A percentile compares a stretch with the other conserved stretches of the same genome.
Evolutionary conservation across 345 rosid genomes (phyloP).

Genomic region (Gossypium thurberi): DNA sequence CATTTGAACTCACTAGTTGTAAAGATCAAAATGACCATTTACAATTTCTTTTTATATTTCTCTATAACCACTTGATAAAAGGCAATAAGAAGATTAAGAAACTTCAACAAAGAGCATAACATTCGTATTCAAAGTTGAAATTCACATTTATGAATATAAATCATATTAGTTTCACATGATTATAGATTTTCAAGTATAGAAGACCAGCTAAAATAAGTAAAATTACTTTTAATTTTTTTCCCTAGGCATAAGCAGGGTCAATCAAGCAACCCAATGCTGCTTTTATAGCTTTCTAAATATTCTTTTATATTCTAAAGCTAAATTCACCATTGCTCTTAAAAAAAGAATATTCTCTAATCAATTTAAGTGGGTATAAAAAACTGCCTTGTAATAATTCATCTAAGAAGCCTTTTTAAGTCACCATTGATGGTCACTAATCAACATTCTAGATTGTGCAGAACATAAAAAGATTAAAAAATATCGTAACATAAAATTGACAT

Average conservation of each 20-base stretch:
- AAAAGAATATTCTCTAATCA: slow-evolving; percentile 1
- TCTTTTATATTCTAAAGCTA: background rate
- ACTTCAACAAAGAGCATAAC: too few species aligned
- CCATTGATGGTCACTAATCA: background rate
- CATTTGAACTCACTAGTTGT: slow-evolving; percentile 19
- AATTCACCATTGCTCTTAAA: slow-evolving; percentile 6
- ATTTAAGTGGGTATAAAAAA: background rate
- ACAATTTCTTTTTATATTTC: too few species aligned
- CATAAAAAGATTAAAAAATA: too few species aligned
- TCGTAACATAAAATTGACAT: too few species aligned
- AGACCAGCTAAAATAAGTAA: background rate
- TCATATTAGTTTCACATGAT: background rate
- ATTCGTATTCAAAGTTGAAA: background rate
- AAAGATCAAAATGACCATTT: background rate
- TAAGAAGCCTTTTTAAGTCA: background rate
- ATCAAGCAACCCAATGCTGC: background rate
- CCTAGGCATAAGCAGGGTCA: background rate
- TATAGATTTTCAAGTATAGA: background rate
- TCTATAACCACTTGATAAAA: too few species aligned
- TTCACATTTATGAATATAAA: background rate
- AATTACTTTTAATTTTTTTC: too few species aligned
- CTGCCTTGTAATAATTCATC: background rate
- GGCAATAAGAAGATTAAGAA: too few species aligned
- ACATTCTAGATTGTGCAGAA: background rate
- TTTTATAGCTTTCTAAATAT: background rate